Conservation (phyloP, 1,284 basidiomycete species). For the Ustilago hordei region DNA sequence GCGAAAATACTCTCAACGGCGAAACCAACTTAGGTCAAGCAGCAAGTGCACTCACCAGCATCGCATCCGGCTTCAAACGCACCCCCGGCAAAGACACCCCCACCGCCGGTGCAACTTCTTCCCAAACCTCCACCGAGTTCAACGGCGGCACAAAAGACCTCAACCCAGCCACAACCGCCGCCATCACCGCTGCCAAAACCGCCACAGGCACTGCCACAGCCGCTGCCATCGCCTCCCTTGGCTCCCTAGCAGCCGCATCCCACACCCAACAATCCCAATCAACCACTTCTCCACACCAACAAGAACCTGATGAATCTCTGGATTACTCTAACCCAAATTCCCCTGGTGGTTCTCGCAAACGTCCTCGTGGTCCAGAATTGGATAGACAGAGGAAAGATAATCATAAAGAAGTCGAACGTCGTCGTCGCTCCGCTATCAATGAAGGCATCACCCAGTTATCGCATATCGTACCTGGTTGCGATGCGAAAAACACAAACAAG, state of each 20-base stretch:
- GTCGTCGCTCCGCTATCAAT: constrained; percentile 92
- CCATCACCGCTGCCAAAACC: constrained; percentile 35
- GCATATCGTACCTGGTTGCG: constrained; percentile 82
- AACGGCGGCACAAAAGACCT: constrained; percentile 19
- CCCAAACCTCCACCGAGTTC: constrained; percentile 40
- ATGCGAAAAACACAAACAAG: constrained; percentile 81
- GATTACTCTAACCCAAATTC: not conserved
- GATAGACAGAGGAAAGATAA: constrained; percentile 66
- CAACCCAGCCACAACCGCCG: constrained; percentile 19
- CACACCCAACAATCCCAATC: constrained; percentile 16
- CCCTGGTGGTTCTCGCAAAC: constrained; percentile 25
- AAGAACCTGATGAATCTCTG: not conserved
- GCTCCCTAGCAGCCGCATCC: constrained; percentile 50
- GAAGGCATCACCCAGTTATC: constrained; percentile 93
- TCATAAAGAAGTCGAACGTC: constrained; percentile 91
- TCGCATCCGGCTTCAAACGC: constrained; percentile 62
- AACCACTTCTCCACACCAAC: not conserved
- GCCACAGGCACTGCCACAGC: constrained; percentile 58
- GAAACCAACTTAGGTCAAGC: constrained; percentile 50
- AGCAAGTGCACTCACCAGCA: constrained; percentile 60
- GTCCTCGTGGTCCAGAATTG: constrained; percentile 55
- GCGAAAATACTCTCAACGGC: not conserved
- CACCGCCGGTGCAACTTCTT: constrained; percentile 38
- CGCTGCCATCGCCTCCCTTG: constrained; percentile 60
- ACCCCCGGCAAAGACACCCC: constrained; percentile 15